These are phyloP conservation scores for Phylloporus rhodoxanthus DNA, from an alignment of 768 basidiomycete species.

Conservation along the genomic window DNA sequence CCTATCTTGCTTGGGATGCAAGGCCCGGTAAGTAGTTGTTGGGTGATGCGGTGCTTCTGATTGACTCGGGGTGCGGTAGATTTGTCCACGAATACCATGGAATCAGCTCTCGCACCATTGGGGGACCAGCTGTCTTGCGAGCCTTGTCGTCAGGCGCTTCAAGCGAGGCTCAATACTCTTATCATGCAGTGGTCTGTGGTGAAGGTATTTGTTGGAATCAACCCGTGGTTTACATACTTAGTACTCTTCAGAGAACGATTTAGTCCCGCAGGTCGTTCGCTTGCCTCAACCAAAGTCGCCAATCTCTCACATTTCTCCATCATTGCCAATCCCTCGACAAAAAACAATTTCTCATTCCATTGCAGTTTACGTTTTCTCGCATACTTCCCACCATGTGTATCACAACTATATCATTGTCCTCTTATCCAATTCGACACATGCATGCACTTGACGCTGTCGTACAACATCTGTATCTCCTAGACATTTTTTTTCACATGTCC, in stretches of 20 bases:
- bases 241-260: conserved; percentile 46
- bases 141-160: conserved; percentile 56
- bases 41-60: neutral
- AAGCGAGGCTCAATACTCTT: conserved; percentile 62
- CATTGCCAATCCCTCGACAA: neutral
- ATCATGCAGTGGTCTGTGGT: conserved; percentile 74
- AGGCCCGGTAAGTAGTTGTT: conserved; percentile 52
- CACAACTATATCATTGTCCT: neutral
- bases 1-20: conserved; percentile 81
- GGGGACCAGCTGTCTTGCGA: conserved; percentile 65
- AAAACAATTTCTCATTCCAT: neutral
- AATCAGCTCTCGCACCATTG: conserved; percentile 64
- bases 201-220: conserved; percentile 44
- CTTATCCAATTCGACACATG: neutral
- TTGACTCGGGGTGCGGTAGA: conserved; percentile 38
- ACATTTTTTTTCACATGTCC: neutral
- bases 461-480: neutral
- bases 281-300: neutral
- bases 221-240: conserved; percentile 7
- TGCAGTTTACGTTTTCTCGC: conserved; percentile 1
- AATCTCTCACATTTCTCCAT: conserved; percentile 4
- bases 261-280: conserved; percentile 23
- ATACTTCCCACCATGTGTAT: neutral
- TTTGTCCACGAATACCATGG: conserved; percentile 66
- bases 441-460: conserved; percentile 1